Base-by-base conservation (phyloP, 2,329 filamentous ascomycete genomes). In the Microcyclospora tardicrescens region DNA sequence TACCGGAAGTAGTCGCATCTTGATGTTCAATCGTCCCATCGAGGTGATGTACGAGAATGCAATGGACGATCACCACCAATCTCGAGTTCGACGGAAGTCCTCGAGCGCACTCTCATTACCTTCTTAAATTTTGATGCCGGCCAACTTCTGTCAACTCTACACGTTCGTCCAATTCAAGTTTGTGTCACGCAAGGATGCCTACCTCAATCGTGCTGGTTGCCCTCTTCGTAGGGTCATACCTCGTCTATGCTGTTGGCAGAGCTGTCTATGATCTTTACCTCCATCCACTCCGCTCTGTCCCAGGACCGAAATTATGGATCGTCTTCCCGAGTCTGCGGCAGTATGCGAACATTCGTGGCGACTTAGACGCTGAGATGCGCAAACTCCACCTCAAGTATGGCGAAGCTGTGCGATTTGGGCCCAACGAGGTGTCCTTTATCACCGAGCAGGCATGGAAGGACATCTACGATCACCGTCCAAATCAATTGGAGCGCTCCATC, bases 351-450 rank as follows among this genome's bases (percentile, higher is more conserved):
- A 45, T 50, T 46, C 35, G 50, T 5, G 15, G 53, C 8, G 46
- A 45, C 30, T 49, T 50, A 2, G 44, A 46, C 34, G 33, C 50
- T 27, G 46, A 50, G 35, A 41, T 52, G 24, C 70, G 91, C 49
- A 31, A 43, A 2, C 49, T 62, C 2, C 65, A 68, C 36, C 48
- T 58, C 10, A 50, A 56, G 35, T 65, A 64, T 40, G 65, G 66
- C 15, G 57, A 63, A 1, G 61, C 59, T 2, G 62, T 68, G 1
- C 57, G 65, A 8, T 43, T 67, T 5, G 52, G 56, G 0, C 65
- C 65, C 0, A 58, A 56, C 19, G 62, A 68, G 41, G 41, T 67
- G 0, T 65, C 63, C 1, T 65, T 66, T 49, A 65, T 56, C 37
- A 58, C 60, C 2, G 61, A 66, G 1, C 60, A 57, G 2, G 61